Conservation (phyloP, 2,329 filamentous ascomycete genomes). For the Aureobasidium sp. region DNA sequence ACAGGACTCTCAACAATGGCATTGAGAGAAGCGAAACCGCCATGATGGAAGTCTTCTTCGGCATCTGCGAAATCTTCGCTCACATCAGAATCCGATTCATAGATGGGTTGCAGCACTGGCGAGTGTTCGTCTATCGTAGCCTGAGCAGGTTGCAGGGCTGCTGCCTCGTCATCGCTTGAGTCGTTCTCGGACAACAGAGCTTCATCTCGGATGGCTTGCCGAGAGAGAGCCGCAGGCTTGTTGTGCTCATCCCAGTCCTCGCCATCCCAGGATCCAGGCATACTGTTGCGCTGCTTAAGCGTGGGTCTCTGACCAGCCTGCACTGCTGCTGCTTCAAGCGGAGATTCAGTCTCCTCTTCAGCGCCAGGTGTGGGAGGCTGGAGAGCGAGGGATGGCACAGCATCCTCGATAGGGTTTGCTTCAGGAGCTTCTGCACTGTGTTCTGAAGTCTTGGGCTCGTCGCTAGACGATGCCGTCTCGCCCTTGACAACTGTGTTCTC, state of each 20-base stretch:
- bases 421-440: background rate
- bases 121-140: background rate
- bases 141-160: background rate
- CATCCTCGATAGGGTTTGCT: background rate
- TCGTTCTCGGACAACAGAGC: constrained; percentile 2
- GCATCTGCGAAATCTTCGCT: constrained; percentile 68
- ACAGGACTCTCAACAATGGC: constrained; percentile 60
- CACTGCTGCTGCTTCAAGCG: background rate
- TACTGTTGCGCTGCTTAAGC: constrained; percentile 7
- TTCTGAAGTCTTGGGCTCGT: background rate
- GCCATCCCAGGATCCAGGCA: constrained; percentile 18
- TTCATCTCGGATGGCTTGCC: background rate
- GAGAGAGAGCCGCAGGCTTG: background rate
- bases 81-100: constrained; percentile 33
- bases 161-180: constrained; percentile 14
- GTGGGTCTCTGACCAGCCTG: background rate
- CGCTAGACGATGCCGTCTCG: background rate
- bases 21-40: constrained; percentile 65
- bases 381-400: constrained; percentile 27
- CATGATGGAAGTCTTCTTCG: constrained; percentile 61
- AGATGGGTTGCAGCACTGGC: constrained; percentile 13
- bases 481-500: background rate
- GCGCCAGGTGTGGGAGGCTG: constrained; percentile 30
- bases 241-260: background rate
- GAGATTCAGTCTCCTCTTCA: constrained; percentile 19